These are phyloP conservation scores for Scutellaria barbata DNA, from an alignment of 257 asterid species.

Conservation along the genomic window DNA sequence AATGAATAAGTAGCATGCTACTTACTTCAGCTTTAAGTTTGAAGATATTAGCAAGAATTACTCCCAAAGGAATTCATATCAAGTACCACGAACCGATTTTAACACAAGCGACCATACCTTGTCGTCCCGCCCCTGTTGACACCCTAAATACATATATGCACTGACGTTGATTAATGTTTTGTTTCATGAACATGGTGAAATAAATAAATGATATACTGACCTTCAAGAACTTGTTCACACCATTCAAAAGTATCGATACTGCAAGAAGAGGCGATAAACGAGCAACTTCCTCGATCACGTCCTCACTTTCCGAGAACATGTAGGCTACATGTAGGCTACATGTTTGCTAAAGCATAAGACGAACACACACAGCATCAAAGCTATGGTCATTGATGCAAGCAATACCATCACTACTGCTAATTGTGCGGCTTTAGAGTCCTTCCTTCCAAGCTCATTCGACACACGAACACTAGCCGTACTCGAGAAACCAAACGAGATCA, in stretches of 20 bases:
- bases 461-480: slow-evolving; percentile 70
- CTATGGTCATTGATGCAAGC: slow-evolving; percentile 47
- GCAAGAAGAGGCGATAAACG: slow-evolving; percentile 57
- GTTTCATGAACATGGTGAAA: no score
- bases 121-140: no score
- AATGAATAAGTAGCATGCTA: not conserved
- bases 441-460: slow-evolving; percentile 66
- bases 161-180: no score
- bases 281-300: slow-evolving; percentile 45
- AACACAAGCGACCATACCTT: no score
- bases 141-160: no score
- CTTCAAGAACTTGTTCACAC: slow-evolving; percentile 63
- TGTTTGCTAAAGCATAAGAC: slow-evolving; percentile 50
- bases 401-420: slow-evolving; percentile 46
- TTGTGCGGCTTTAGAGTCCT: slow-evolving; percentile 52
- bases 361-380: slow-evolving; percentile 43
- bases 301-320: slow-evolving; percentile 46
- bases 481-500: slow-evolving; percentile 64
- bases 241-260: slow-evolving; percentile 55
- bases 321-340: slow-evolving; percentile 54
- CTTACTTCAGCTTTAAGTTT: no score
- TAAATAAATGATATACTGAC: slow-evolving; percentile 24
- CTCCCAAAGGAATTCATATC: no score
- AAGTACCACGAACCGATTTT: no score
- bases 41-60: no score